phyloP scores from a whole-genome alignment of 805 yeast species.

The Candida yuanshanica region DNA sequence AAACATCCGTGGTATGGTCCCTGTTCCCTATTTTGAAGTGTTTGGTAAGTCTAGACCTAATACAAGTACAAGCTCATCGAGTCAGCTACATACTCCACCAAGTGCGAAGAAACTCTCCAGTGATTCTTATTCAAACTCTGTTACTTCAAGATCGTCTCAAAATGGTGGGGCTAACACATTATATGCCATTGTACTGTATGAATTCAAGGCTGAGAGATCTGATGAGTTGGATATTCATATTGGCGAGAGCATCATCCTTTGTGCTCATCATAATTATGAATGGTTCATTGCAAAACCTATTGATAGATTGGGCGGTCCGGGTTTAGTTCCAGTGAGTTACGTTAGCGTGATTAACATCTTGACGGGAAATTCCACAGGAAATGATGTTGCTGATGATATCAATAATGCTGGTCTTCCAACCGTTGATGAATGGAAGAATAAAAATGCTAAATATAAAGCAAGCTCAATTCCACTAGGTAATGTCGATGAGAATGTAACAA shows the following conservation, averaged over 20 bases:
- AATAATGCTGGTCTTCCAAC: constrained; percentile 71
- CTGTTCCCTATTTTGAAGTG: constrained; percentile 75
- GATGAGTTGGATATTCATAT: constrained; percentile 83
- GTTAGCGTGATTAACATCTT: constrained; percentile 80
- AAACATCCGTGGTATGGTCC: constrained; percentile 78
- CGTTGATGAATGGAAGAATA: constrained; percentile 92
- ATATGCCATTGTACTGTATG: constrained; percentile 82
- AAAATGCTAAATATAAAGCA: constrained; percentile 89
- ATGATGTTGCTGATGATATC: constrained; percentile 54
- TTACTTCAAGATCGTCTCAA: background rate
- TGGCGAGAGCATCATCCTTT: constrained; percentile 86
- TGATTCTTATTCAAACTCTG: background rate
- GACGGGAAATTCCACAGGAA: constrained; percentile 51
- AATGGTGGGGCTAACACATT: constrained; percentile 34
- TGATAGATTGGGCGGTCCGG: constrained; percentile 94
- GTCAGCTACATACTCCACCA: constrained; percentile 1
- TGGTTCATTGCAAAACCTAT: constrained; percentile 98
- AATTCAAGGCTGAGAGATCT: constrained; percentile 66
- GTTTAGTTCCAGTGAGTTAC: constrained; percentile 87
- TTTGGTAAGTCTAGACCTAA: constrained; percentile 50
- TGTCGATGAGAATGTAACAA: constrained; percentile 32
- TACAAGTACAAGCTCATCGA: background rate
- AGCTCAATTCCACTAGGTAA: constrained; percentile 71
- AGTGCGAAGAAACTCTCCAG: background rate
- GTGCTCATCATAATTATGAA: constrained; percentile 94